Base-by-base conservation (phyloP, 1,139 yeast species). In the Zhuliangozyma parablackwelliae region DNA sequence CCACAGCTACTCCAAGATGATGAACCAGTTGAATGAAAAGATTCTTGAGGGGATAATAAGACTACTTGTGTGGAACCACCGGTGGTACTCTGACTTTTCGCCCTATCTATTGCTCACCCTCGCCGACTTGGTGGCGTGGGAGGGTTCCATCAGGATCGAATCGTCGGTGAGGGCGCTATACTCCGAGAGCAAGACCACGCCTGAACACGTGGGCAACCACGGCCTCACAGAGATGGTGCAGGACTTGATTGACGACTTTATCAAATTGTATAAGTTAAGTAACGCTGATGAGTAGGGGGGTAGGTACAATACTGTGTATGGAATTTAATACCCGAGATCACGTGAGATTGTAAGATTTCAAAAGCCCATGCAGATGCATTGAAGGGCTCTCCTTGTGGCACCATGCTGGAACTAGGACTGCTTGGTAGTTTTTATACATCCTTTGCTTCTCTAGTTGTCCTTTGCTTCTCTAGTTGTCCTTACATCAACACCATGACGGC, bases 71-170 rank as follows among this genome's bases (percentile, higher is more conserved):
- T 92, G 97, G 97, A 86, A 89, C 56, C 97, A 89, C 61, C 79
- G 98, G 56, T 94, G 98, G 98, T 94, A 92, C 62, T 77, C 81
- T 46, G 96, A 90, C 48, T 90, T 89, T 52, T 82, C 95, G 8
- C 87, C 94, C 23, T 68, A 70, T 33, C 67, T 88, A 39, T 57
- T 82, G 16, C 59, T 65, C 26, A 68, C 79, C 1, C 61, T 89
- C 40, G 66, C 78, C 30, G 77, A 72, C 38, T 67, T 87, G 43
- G 81, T 87, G 25, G 78, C 79, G 24, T 82, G 81, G 50, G 89
- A 86, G 51, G 96, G 96, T 0, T 63, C 83, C 31, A 78, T 84
- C 32, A 87, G 85, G 59, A 78, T 88, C 27, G 80, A 78, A 47
- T 82, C 82, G 48, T 81, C 83, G 50, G 78, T 87, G n/a, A 79